Percentiles rank a stretch among this genome's conserved stretches.
Conservation (phyloP, 2,329 filamentous ascomycete genomes). For the Hortaea sp. region DNA sequence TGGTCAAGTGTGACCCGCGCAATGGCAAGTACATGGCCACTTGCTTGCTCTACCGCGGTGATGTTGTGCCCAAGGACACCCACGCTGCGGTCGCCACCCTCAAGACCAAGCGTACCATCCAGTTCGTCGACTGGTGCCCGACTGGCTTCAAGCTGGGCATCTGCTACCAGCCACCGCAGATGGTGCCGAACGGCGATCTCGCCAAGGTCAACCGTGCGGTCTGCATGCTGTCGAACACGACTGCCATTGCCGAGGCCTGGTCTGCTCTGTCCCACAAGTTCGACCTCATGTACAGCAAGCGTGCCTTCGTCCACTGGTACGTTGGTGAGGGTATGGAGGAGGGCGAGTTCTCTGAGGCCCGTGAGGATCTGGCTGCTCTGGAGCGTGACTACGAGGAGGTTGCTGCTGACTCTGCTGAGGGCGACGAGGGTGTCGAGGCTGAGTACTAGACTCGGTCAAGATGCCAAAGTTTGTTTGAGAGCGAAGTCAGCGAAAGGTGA, state of each 20-base stretch:
- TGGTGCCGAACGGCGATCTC: conserved; percentile 92
- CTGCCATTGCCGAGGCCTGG: conserved; percentile 97
- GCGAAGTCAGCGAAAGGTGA: neutral
- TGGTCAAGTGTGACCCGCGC: conserved; percentile 98
- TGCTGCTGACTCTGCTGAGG: conserved; percentile 83
- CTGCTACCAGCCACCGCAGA: conserved; percentile 96
- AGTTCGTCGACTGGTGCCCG: conserved; percentile 99
- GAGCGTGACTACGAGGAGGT: conserved; percentile 99
- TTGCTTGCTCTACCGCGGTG: conserved; percentile 94
- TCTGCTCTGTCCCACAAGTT: conserved; percentile 94
- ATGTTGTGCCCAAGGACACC: conserved; percentile 93
- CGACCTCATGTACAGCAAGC: conserved; percentile 99
- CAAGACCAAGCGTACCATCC: conserved; percentile 98
- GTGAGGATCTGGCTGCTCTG: conserved; percentile 93
- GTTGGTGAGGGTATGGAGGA: conserved; percentile 99
- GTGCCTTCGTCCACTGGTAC: conserved; percentile 99
- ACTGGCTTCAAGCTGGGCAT: conserved; percentile 99
- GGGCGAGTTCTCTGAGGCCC: conserved; percentile 98
- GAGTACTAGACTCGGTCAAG: conserved; percentile 60
- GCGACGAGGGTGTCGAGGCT: conserved; percentile 72
- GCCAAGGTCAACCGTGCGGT: conserved; percentile 98
- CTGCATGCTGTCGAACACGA: conserved; percentile 99
- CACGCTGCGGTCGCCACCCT: conserved; percentile 86
- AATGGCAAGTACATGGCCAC: conserved; percentile 99
- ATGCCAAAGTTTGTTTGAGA: neutral